phyloP scores from a whole-genome alignment of 139 green algal genomes.

The Yamagishiella unicocca region DNA sequence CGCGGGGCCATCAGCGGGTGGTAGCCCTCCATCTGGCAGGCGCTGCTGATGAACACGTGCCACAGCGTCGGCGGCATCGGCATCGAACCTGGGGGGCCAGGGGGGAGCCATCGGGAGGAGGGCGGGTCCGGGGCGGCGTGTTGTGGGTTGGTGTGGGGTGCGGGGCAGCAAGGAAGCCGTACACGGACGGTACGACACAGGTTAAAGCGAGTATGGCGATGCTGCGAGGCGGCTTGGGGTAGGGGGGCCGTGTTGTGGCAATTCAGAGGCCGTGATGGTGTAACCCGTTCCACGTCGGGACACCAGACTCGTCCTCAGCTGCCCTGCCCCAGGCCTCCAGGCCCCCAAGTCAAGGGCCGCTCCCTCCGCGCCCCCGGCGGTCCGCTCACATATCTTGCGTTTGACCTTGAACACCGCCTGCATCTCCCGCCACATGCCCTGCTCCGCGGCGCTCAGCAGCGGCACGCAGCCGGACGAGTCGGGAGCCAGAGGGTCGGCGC shows the following conservation, averaged over 20 bases:
- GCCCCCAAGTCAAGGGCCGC: background rate
- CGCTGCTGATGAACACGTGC: background rate
- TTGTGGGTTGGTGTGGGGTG: background rate
- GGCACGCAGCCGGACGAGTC: background rate
- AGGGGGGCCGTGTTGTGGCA: background rate
- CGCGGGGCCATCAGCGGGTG: background rate
- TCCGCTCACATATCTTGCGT: constrained; percentile 3
- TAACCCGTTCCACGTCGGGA: too few relatives aligned
- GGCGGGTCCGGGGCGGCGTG: too few relatives aligned
- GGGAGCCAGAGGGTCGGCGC: background rate
- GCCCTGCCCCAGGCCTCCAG: background rate
- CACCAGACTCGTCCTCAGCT: background rate
- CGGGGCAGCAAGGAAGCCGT: background rate
- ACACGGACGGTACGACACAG: background rate
- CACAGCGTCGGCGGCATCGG: background rate
- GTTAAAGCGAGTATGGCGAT: background rate
- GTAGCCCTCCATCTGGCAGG: background rate
- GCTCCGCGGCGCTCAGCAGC: constrained; percentile 14
- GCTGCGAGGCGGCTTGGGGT: background rate
- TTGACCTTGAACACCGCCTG: constrained; percentile 21
- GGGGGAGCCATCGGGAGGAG: too few relatives aligned
- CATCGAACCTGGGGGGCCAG: background rate
- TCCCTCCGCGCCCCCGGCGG: background rate
- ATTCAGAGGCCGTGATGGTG: background rate
- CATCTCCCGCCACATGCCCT: constrained; percentile 35